These are phyloP conservation scores for Aspergillus sp. DNA, from an alignment of 2,329 filamentous ascomycete species.

Conservation along the genomic window DNA sequence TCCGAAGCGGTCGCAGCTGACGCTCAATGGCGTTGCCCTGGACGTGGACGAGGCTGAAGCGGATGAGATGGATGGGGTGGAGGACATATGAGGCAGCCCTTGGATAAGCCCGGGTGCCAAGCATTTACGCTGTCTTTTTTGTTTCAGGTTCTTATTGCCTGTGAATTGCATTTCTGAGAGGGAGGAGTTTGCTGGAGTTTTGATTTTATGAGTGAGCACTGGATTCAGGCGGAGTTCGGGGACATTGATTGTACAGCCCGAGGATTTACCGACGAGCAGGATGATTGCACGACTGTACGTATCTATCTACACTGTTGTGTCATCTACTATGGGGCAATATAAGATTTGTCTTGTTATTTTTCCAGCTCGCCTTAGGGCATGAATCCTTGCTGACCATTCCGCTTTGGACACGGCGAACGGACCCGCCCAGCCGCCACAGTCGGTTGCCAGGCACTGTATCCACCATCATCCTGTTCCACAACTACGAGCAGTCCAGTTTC, in stretches of 20 bases:
- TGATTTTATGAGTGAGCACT: not conserved
- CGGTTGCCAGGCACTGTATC: slow-evolving; percentile 7
- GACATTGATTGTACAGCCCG: not conserved
- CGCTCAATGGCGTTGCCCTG: slow-evolving; percentile 24
- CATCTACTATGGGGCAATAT: not conserved
- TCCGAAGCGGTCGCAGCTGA: slow-evolving; percentile 30
- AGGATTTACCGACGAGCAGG: not conserved
- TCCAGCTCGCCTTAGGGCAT: not conserved
- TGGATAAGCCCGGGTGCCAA: too few species aligned
- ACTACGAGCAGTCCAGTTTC: slow-evolving; percentile 4
- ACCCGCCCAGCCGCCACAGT: slow-evolving; percentile 19
- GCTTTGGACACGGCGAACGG: slow-evolving; percentile 15
- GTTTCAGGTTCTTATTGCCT: not conserved
- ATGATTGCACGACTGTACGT: not conserved
- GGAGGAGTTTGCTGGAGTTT: not conserved
- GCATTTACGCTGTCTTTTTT: not conserved
- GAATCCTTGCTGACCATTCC: not conserved
- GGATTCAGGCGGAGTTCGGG: slow-evolving; percentile 3
- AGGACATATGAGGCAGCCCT: slow-evolving; percentile 25
- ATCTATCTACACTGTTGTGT: too few species aligned
- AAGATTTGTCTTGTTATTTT: not conserved
- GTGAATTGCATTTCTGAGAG: slow-evolving; percentile 2
- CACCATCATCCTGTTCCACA: slow-evolving; percentile 5
- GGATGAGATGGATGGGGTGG: slow-evolving; percentile 51
- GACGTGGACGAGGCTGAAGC: slow-evolving; percentile 45